Base-by-base conservation (phyloP, 2,329 filamentous ascomycete species). In the Fusarium protoensiforme region DNA sequence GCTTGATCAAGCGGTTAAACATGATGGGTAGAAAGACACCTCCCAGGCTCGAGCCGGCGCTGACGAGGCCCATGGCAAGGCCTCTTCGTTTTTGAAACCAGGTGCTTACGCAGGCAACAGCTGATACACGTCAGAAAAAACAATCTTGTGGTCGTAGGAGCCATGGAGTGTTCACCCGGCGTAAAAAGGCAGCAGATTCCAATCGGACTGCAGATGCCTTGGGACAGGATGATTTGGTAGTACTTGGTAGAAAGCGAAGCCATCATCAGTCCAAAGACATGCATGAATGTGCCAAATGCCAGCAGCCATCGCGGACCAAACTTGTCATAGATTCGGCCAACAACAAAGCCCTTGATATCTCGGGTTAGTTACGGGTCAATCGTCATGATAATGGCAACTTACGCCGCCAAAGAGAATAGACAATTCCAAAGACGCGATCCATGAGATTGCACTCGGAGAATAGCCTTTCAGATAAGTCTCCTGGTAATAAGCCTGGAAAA, bases 201-300 rank as follows among this genome's bases (percentile, higher is more conserved):
- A 39, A 83, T 72, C 11, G 81, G 80, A 7, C 80, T 82, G 61
- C 80, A 83, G 0, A 85, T 73, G 2, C 82, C 81, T 61, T 85
- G 84, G 0, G 82, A 77, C 0, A 85, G 71, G 7, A 85, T 74
- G n/a, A 85, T 80, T 43, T 85, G 84, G 51, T 81, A 85, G 68
- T 85, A 85, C 27, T 83, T 59, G 0, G 67, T 80, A 3, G 78
- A 77, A 13, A 92, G 78, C 6, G 85, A 87, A 0, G 88, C 85
- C 89, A 92, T 91, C 88, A 92, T 91, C 3, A 92, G 76, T 4
- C 89, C 87, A 61, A 92, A 87, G 11, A 92, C 86, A 63, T 91
- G 88, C 24, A 90, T 78, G 54, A 91, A 82, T 0, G 85, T 87
- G 7, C 90, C 90, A 18, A 80, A 75, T 0, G 89, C 48, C 0